Percentiles rank a stretch among this genome's conserved stretches.
phyloP scores from a whole-genome alignment of 345 rosid species.

The Salix suchowensis region DNA sequence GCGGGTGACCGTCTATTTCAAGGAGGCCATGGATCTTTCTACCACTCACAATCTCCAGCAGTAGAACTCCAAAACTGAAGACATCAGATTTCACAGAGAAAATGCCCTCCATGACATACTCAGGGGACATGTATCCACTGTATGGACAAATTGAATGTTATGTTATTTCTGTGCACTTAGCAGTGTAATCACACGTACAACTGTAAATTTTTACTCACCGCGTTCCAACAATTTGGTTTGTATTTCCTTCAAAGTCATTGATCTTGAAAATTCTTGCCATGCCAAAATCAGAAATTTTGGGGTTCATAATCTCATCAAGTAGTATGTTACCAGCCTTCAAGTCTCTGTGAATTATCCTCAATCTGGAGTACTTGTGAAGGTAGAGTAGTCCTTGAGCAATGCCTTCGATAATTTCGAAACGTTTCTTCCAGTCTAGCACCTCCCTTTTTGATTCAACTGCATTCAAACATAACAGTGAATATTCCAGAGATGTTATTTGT shows the following conservation, averaged over 20 bases:
- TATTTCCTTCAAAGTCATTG: neutral
- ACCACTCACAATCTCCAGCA: constrained; percentile 17
- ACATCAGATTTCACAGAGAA: constrained; percentile 25
- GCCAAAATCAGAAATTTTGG: constrained; percentile 24
- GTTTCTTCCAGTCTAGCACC: constrained; percentile 5
- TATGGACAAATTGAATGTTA: neutral
- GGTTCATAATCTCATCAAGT: constrained; percentile 11
- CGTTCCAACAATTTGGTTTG: constrained; percentile 1
- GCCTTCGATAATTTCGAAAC: constrained; percentile 3
- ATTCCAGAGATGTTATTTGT: neutral
- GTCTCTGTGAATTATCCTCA: constrained; percentile 11
- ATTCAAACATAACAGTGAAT: neutral
- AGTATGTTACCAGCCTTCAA: constrained; percentile 19
- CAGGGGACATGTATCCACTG: constrained; percentile 20
- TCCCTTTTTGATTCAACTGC: neutral
- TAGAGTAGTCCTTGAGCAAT: constrained; percentile 11
- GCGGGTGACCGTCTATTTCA: neutral
- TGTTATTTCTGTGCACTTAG: too few species aligned
- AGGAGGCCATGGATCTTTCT: neutral
- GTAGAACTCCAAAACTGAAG: constrained; percentile 17
- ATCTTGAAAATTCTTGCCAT: constrained; percentile 11
- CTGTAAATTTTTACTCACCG: neutral
- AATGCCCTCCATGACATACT: constrained; percentile 13
- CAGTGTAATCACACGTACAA: too few species aligned
- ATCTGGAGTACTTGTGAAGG: constrained; percentile 11